Conservation (phyloP, 2,329 filamentous ascomycete species). For the Alternaria hordeiaustralica region DNA sequence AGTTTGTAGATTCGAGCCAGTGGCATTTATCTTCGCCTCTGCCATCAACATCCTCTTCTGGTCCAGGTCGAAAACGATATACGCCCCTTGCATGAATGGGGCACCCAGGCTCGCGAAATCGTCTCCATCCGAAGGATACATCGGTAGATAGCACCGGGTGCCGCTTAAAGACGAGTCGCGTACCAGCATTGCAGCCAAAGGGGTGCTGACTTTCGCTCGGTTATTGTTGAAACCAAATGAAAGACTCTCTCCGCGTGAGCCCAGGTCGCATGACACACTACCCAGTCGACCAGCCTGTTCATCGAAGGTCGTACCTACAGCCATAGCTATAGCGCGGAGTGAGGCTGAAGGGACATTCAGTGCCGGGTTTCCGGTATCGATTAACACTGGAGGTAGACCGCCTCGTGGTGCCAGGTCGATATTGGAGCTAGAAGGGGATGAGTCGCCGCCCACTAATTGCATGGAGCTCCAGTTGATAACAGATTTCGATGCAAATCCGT, state of each 20-base stretch:
- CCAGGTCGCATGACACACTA: not conserved
- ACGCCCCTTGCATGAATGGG: not conserved
- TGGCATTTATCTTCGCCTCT: not conserved
- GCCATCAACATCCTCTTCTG: not conserved
- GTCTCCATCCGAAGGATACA: not conserved
- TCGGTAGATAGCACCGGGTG: not conserved
- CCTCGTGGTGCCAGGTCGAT: not conserved
- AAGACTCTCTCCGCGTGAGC: not conserved
- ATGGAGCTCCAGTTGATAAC: not conserved
- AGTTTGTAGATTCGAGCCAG: not conserved
- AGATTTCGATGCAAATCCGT: not conserved
- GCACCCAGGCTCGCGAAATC: not conserved
- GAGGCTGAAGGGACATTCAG: not conserved
- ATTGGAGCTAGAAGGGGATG: not conserved
- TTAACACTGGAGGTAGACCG: not conserved
- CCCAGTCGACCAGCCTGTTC: not conserved
- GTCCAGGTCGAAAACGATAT: not conserved
- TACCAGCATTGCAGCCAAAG: not conserved
- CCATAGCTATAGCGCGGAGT: not conserved
- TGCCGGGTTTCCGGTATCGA: not conserved
- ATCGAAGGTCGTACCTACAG: not conserved
- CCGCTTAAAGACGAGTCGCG: not conserved
- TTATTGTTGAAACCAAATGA: not conserved
- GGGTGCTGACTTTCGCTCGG: not conserved
- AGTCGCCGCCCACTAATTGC: not conserved